phyloP scores from a whole-genome alignment of 75 land plant species.

The Azolla pinnata region DNA sequence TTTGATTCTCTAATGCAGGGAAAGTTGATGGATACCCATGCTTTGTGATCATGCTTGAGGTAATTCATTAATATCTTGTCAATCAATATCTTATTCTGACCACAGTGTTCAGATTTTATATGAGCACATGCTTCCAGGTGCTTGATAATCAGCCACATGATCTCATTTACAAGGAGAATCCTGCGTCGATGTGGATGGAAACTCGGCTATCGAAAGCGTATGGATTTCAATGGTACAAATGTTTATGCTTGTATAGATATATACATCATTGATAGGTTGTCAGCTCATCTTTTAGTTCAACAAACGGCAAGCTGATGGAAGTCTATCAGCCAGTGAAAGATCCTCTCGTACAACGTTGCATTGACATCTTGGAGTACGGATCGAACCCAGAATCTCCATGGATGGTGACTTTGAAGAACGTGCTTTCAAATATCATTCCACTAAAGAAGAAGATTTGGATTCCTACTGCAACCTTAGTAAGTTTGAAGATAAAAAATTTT shows the following conservation, averaged over 20 bases:
- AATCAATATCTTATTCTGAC: not conserved
- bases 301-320: too few relatives aligned
- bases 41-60: conserved; percentile 98
- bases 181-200: conserved; percentile 79
- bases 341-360: conserved; percentile 53
- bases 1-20: conserved; percentile 24
- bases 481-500: not conserved
- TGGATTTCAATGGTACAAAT: not conserved
- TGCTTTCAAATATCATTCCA: conserved; percentile 50
- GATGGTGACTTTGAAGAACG: conserved; percentile 22
- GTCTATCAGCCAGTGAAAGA: conserved; percentile 56
- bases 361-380: conserved; percentile 35
- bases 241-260: not conserved
- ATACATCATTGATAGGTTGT: too few relatives aligned
- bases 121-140: conserved; percentile 35
- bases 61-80: conserved; percentile 11
- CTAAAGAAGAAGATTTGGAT: conserved; percentile 65
- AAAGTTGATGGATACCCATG: conserved; percentile 53
- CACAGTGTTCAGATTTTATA: not conserved
- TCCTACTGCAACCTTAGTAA: conserved; percentile 92
- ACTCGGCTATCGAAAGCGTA: conserved; percentile 43
- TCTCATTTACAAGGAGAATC: conserved; percentile 66
- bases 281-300: too few relatives aligned
- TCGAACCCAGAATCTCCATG: conserved; percentile 9
- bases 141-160: conserved; percentile 97